A percentile compares a stretch with the other conserved stretches of the same genome.
Evolutionary conservation across 345 rosid genomes (phyloP).

Genomic region (Eucalyptus sp.): DNA sequence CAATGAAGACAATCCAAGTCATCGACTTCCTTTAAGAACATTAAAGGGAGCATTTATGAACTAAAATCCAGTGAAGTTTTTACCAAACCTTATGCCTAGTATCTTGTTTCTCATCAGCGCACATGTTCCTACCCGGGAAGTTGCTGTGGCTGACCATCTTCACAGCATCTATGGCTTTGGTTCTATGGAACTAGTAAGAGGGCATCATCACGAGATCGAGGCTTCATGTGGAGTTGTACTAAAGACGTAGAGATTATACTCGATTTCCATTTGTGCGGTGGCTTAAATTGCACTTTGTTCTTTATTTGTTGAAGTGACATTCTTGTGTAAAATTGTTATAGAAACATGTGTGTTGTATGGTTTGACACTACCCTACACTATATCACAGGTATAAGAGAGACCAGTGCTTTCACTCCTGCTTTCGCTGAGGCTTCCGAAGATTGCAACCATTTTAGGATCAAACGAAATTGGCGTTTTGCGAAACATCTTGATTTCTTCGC

Average conservation of each 20-base stretch:
- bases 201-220: too few species aligned
- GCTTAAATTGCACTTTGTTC: not conserved
- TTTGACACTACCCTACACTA: not conserved
- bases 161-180: conserved; percentile 11
- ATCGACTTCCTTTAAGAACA: not conserved
- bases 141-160: conserved; percentile 20
- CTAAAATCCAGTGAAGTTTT: not conserved
- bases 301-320: not conserved
- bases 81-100: not conserved
- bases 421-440: not conserved
- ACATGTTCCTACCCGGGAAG: conserved; percentile 5
- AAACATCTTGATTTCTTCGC: not conserved
- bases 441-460: not conserved
- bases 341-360: not conserved
- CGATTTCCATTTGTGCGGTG: not conserved
- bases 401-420: not conserved
- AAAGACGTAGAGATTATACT: not conserved
- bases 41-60: not conserved
- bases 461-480: not conserved
- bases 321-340: not conserved
- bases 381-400: not conserved
- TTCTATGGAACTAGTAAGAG: conserved; percentile 10
- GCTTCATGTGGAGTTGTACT: not conserved
- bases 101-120: conserved; percentile 9
- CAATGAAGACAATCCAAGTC: not conserved